Evolutionary conservation across 2,329 filamentous ascomycete species (phyloP).

Genomic region (Fusarium sambucinum): DNA sequence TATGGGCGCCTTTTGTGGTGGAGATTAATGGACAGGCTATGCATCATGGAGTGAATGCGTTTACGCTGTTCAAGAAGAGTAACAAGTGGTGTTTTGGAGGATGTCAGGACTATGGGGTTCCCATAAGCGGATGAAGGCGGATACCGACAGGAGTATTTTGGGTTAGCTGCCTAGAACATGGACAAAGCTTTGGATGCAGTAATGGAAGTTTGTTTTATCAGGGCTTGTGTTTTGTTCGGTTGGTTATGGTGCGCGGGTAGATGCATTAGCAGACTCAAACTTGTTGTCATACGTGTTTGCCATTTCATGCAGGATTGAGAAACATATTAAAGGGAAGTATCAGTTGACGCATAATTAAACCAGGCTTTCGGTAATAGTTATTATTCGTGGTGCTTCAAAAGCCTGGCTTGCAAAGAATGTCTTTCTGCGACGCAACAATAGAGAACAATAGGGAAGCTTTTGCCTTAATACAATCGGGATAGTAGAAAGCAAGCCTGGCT

Average conservation of each 20-base stretch:
- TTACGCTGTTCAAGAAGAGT: not conserved
- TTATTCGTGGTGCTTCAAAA: not conserved
- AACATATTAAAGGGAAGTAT: not conserved
- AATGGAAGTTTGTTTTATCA: not conserved
- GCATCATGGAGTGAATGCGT: constrained; percentile 8
- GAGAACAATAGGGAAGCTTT: not conserved
- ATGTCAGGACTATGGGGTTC: constrained; percentile 13
- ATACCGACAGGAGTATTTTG: not conserved
- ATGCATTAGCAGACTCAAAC: not conserved
- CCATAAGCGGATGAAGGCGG: not conserved
- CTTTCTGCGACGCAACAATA: not conserved
- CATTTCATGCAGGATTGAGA: not conserved
- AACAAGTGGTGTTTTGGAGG: constrained; percentile 19
- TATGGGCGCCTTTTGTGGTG: constrained; percentile 31
- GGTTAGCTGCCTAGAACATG: not conserved
- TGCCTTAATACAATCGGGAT: not conserved
- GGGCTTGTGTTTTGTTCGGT: not conserved
- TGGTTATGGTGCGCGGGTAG: not conserved
- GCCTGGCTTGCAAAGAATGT: not conserved
- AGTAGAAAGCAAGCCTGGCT: not conserved
- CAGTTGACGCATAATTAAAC: not conserved
- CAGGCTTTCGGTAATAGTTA: not conserved
- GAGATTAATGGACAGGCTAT: constrained; percentile 11
- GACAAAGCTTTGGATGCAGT: not conserved
- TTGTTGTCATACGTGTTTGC: not conserved